These are phyloP conservation scores for Collybia nuda DNA, from an alignment of 768 basidiomycete genomes.

Conservation along the genomic window DNA sequence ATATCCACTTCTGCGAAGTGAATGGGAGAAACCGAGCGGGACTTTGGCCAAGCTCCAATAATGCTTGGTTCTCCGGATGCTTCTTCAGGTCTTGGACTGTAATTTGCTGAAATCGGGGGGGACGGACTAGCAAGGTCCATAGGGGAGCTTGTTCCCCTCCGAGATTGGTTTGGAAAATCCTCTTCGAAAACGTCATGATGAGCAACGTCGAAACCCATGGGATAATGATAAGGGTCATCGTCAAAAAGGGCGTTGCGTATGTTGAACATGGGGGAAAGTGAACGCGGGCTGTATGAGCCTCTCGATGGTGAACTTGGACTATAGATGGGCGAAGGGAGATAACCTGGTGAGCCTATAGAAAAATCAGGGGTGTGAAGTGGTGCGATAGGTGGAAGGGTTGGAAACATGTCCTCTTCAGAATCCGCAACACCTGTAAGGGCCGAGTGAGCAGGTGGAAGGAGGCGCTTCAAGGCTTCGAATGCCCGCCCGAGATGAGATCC, in stretches of 20 bases:
- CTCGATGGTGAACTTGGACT: slow-evolving; percentile 10
- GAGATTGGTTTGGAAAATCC: background rate
- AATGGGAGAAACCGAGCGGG: slow-evolving; percentile 31
- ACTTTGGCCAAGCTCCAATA: slow-evolving; percentile 43
- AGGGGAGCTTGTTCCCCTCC: slow-evolving; percentile 36
- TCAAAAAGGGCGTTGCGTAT: background rate
- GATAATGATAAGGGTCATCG: background rate
- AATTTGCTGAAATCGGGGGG: slow-evolving; percentile 17
- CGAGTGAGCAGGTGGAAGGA: slow-evolving; percentile 27
- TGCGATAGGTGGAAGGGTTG: background rate
- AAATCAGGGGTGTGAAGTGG: slow-evolving; percentile 2
- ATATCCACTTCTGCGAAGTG: background rate
- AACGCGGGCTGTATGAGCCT: slow-evolving; percentile 2
- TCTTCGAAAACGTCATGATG: background rate
- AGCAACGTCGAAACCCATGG: background rate
- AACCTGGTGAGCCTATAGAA: background rate
- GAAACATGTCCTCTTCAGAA: background rate
- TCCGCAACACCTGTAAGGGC: slow-evolving; percentile 6
- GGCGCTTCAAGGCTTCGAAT: slow-evolving; percentile 28
- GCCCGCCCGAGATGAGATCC: slow-evolving; percentile 21
- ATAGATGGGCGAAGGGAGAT: slow-evolving; percentile 9
- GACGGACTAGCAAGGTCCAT: slow-evolving; percentile 48
- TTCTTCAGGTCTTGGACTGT: slow-evolving; percentile 8
- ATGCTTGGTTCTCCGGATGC: slow-evolving; percentile 31
- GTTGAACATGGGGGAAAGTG: slow-evolving; percentile 4